These are phyloP conservation scores for Populus pruinosa DNA, from an alignment of 345 rosid genomes.

Conservation along the genomic window DNA sequence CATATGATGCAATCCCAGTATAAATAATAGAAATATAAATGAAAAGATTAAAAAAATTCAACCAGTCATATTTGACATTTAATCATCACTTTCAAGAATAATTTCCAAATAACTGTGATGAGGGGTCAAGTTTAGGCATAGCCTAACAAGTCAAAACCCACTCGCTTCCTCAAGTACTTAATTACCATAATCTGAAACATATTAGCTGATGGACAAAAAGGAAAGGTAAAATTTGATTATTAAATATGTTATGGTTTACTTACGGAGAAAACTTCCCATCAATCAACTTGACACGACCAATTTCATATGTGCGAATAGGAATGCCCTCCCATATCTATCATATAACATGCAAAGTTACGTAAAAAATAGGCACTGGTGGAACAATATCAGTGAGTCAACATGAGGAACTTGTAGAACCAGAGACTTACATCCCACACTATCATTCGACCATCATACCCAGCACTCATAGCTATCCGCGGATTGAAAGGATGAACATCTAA, in stretches of 20 bases:
- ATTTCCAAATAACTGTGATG: neutral
- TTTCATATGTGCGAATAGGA: constrained; percentile 79
- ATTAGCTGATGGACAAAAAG: neutral
- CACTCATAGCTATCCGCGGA: constrained; percentile 99
- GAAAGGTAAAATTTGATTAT: constrained; percentile 12
- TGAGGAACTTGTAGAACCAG: constrained; percentile 18
- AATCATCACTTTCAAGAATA: neutral
- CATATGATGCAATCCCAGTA: neutral
- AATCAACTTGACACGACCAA: constrained; percentile 86
- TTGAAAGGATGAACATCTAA: constrained; percentile 98
- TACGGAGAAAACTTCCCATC: constrained; percentile 99
- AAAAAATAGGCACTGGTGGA: neutral
- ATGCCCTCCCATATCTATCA: constrained; percentile 95
- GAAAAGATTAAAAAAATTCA: neutral
- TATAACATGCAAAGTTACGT: neutral
- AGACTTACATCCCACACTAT: constrained; percentile 98
- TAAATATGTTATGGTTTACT: constrained; percentile 27
- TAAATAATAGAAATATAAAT: neutral
- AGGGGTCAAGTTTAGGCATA: neutral
- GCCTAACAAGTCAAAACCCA: neutral
- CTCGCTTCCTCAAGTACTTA: neutral
- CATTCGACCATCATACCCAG: constrained; percentile 94
- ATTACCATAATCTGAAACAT: no score
- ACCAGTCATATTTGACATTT: neutral
- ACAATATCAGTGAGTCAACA: constrained; percentile 7